Evolutionary conservation across 495 filamentous ascomycete genomes (phyloP), one percentile per base, ranked within the genome.

Genomic region (Penicillium daleae): DNA sequence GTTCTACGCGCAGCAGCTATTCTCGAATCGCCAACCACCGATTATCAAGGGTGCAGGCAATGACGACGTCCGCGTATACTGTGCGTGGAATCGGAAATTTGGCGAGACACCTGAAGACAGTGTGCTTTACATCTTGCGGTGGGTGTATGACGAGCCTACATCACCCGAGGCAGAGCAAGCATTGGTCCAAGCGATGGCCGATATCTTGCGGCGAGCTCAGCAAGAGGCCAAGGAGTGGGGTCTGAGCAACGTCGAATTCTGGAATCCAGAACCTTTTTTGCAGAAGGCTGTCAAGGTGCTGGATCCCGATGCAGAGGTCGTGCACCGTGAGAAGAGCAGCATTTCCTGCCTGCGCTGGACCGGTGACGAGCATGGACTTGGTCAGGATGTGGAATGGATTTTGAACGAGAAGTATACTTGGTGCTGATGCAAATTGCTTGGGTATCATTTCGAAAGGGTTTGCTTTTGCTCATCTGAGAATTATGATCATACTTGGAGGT

Each of bases 381-480:
- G 74, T 17, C 76, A 80, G 39, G 80, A 87, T 24, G 78, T 97
- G 42, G 89, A 92, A 51, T 99, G 95, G 95, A 74, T 92, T 56
- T 83, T 82, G 62, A 97, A 96, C 70, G 93, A 99, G 83, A 97
- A 96, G 82, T 97, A 87, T 78, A 90, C 85, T 21, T 99, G 94
- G 94, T 97, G 92, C 72, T 97, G 74, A 86, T 50, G 37, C 33
- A 15, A 22, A 17, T 48, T 48, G 8, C 46, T 48, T 15, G 13
- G 31, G 6, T 29, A 50, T 60, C 21, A 24, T 65, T 56, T 64
- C 35, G 44, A 32, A 46, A 53, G 39, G 37, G 52, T 58, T 31
- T 63, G 58, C 32, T n/a, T 19, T 61, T 52, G 19, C 51, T 58
- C 58, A 17, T 27, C 21, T 26, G n/a, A n/a, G n/a, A n/a, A n/a